A percentile compares a stretch with the other conserved stretches of the same genome.
Conservation (phyloP, 2,329 filamentous ascomycete genomes). For the Cadophora sp. region DNA sequence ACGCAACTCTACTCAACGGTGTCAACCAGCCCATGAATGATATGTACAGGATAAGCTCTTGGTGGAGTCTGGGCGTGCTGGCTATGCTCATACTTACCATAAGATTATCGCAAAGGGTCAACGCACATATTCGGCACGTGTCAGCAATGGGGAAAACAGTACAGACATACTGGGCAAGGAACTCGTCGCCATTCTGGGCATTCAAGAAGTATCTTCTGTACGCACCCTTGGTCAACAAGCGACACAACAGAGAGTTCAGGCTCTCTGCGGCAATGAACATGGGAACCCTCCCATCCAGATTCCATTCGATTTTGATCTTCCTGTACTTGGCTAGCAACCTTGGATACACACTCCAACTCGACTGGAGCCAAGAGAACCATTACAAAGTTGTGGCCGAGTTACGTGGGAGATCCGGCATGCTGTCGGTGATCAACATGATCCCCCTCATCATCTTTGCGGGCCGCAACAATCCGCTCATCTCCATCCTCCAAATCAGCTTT, state of each 20-base stretch:
- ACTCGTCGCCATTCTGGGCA: conserved; percentile 63
- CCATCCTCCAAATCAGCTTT: conserved; percentile 84
- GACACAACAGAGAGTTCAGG: conserved; percentile 71
- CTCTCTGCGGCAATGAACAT: conserved; percentile 65
- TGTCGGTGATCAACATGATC: conserved; percentile 90
- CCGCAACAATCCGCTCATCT: conserved; percentile 91
- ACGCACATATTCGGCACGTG: conserved; percentile 64
- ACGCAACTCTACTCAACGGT: conserved; percentile 62
- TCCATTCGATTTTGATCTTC: conserved; percentile 64
- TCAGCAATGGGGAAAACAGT: conserved; percentile 62
- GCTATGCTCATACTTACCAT: conserved; percentile 60
- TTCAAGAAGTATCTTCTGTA: conserved; percentile 69
- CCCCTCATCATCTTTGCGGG: conserved; percentile 88
- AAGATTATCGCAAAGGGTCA: conserved; percentile 60
- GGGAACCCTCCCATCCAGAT: conserved; percentile 69
- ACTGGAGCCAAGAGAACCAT: conserved; percentile 63
- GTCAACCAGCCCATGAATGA: conserved; percentile 66
- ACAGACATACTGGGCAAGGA: conserved; percentile 65
- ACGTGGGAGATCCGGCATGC: conserved; percentile 82
- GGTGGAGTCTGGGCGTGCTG: conserved; percentile 66
- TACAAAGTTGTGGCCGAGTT: conserved; percentile 79
- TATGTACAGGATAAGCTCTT: conserved; percentile 62
- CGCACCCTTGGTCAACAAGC: conserved; percentile 68
- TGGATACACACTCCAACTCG: conserved; percentile 66
- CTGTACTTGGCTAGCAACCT: conserved; percentile 67